A percentile compares a stretch with the other conserved stretches of the same genome.
These are phyloP conservation scores for Polygonum maritimum DNA, from an alignment of 148 eudicot species.

Conservation along the genomic window DNA sequence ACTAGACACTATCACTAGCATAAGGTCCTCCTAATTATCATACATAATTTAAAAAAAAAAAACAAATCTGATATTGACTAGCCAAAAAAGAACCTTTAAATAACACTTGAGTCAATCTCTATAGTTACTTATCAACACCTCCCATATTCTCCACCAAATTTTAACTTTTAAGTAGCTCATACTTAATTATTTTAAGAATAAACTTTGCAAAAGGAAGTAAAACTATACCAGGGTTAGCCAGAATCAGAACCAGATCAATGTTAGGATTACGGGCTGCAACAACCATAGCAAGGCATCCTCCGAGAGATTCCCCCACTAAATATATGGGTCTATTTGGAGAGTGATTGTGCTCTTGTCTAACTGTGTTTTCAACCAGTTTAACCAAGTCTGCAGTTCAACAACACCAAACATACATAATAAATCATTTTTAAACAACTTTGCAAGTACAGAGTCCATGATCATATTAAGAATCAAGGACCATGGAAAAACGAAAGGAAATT, in stretches of 20 bases:
- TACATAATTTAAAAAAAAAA: background rate
- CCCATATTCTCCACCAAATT: background rate
- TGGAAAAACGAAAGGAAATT: background rate
- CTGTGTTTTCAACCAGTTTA: conserved; percentile 16
- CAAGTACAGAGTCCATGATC: background rate
- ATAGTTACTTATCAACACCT: background rate
- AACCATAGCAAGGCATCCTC: conserved; percentile 77
- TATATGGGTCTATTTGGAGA: conserved; percentile 64
- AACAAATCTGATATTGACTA: background rate
- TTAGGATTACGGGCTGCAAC: conserved; percentile 69
- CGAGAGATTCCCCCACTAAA: conserved; percentile 72
- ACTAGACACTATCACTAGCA: background rate
- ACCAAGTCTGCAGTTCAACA: conserved; percentile 11
- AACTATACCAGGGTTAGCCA: conserved; percentile 29
- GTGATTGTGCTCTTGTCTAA: conserved; percentile 33
- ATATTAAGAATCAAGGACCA: background rate
- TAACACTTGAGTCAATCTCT: background rate
- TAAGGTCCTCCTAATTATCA: background rate
- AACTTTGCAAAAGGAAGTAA: background rate
- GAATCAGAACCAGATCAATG: conserved; percentile 41
- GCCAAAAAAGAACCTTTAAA: background rate
- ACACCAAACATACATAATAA: background rate
- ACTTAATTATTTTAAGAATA: background rate
- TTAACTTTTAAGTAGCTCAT: background rate
- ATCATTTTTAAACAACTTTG: conserved; percentile 4